These are phyloP conservation scores for Macaranga tanarius DNA, from an alignment of 441 rosid species.

Conservation along the genomic window DNA sequence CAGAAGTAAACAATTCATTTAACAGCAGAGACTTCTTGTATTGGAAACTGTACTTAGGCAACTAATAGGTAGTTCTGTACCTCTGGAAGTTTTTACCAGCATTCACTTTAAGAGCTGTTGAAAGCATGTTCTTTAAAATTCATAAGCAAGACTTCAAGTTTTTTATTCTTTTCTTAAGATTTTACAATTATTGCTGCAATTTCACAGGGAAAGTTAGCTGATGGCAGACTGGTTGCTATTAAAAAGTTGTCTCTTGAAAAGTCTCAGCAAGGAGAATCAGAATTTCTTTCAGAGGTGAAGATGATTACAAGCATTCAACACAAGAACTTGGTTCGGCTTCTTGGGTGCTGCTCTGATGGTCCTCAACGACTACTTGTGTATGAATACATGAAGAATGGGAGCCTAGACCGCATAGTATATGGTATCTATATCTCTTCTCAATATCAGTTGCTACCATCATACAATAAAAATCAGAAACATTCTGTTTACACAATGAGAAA, in stretches of 20 bases:
- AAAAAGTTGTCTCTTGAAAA: constrained; percentile 60
- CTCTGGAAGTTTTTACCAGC: not conserved
- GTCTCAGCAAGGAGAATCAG: constrained; percentile 72
- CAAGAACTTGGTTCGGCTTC: constrained; percentile 51
- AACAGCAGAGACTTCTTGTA: too few relatives aligned
- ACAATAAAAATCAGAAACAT: not conserved
- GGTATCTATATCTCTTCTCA: constrained; percentile 34
- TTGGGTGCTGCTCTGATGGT: constrained; percentile 58
- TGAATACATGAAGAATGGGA: constrained; percentile 56
- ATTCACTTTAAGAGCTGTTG: not conserved
- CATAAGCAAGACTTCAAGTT: not conserved
- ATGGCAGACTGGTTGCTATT: constrained; percentile 58
- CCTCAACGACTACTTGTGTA: constrained; percentile 52
- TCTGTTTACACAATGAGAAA: not conserved
- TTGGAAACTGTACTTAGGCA: too few relatives aligned
- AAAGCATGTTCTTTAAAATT: not conserved
- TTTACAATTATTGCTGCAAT: not conserved
- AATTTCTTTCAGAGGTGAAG: constrained; percentile 69
- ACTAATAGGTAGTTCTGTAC: not conserved
- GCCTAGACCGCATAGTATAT: constrained; percentile 50
- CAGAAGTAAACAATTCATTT: too few relatives aligned
- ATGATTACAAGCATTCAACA: constrained; percentile 65
- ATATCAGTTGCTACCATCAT: not conserved
- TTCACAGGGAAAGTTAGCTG: constrained; percentile 49
- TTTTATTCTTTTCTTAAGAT: not conserved